phyloP scores from a whole-genome alignment of 192 early-diverging fungal genomes.

The Dimargaris verticillata region DNA sequence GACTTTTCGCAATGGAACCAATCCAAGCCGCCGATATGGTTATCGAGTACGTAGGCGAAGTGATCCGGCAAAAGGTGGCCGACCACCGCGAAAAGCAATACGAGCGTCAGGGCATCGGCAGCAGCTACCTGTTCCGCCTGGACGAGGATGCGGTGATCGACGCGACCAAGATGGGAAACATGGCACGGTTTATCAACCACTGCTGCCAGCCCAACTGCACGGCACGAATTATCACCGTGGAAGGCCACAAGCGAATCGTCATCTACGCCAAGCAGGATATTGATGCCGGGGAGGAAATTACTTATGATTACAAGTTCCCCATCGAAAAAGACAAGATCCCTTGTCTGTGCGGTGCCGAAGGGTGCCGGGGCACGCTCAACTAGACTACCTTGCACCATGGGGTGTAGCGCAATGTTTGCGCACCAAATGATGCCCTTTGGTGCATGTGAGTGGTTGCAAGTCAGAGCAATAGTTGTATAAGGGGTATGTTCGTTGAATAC shows the following conservation, averaged over 20 bases:
- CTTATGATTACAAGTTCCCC: constrained; percentile 91
- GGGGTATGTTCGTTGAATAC: too few species aligned
- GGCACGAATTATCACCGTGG: constrained; percentile 85
- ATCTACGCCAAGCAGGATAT: constrained; percentile 96
- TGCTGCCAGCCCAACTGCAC: constrained; percentile 98
- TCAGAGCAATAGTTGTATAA: too few species aligned
- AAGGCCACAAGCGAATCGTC: constrained; percentile 86
- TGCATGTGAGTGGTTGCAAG: too few species aligned
- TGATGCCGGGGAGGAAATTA: constrained; percentile 89
- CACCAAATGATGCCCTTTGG: too few species aligned
- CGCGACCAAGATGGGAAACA: constrained; percentile 92
- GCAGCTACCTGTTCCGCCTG: constrained; percentile 88
- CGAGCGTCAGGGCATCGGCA: constrained; percentile 83
- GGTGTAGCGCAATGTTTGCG: too few species aligned
- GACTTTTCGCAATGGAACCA: constrained; percentile 86
- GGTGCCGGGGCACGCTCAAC: constrained; percentile 68
- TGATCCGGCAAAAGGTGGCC: constrained; percentile 84
- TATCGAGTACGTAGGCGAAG: constrained; percentile 96
- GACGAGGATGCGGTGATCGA: constrained; percentile 93
- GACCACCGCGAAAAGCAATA: constrained; percentile 90
- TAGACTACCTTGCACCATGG: constrained; percentile 18
- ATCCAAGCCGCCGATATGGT: constrained; percentile 91
- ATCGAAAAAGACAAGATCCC: constrained; percentile 62
- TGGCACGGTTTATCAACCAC: constrained; percentile 97
- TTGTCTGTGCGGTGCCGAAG: constrained; percentile 81